Conservation (phyloP, 1,284 basidiomycete genomes). For the Mycena sp. region DNA sequence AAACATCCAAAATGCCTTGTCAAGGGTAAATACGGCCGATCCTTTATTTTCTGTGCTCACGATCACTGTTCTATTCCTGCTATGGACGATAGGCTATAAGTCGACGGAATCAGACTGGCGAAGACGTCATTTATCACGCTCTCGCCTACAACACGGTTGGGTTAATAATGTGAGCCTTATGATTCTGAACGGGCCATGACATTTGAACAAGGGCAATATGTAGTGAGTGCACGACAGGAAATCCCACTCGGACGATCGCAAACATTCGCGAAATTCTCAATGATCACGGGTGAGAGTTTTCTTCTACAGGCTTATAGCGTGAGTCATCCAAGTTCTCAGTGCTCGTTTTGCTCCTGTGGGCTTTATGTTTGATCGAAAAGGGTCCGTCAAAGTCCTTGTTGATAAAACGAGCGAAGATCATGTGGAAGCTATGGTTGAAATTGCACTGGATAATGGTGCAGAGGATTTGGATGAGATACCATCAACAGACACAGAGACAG, state of each 20-base stretch:
- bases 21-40: no score
- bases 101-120: constrained; percentile 59
- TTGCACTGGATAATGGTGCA: constrained; percentile 60
- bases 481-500: constrained; percentile 43
- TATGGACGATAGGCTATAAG: constrained; percentile 57
- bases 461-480: constrained; percentile 60
- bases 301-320: neutral
- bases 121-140: constrained; percentile 75
- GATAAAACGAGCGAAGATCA: constrained; percentile 55
- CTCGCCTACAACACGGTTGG: constrained; percentile 76
- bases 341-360: constrained; percentile 77
- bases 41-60: neutral
- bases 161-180: constrained; percentile 82
- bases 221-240: constrained; percentile 86
- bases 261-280: constrained; percentile 70
- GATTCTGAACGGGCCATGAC: no score
- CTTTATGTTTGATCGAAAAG: constrained; percentile 81
- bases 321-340: constrained; percentile 45
- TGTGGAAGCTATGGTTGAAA: constrained; percentile 55
- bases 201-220: no score
- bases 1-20: no score
- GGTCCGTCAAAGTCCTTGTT: constrained; percentile 66
- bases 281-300: constrained; percentile 59
- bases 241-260: constrained; percentile 74
- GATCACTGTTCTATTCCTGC: constrained; percentile 5